Base-by-base conservation (phyloP, 257 asterid genomes). In the Prunella vulgaris region DNA sequence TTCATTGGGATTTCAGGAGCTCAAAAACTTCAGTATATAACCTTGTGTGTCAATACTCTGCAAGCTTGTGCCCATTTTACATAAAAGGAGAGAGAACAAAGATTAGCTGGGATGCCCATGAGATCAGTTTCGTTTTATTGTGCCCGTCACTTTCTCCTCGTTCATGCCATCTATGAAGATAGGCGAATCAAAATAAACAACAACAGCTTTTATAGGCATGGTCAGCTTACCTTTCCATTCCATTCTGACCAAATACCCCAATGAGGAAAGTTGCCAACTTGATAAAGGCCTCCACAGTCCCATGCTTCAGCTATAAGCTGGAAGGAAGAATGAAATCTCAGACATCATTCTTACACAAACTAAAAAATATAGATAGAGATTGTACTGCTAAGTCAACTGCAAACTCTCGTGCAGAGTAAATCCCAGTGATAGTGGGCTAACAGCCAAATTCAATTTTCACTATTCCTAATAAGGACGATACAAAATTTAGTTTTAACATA, bases 251-350 rank as follows among this genome's bases (percentile, higher is more conserved):
- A 94, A 71, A 87, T 72, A 72, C 99, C 96, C 96, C 96, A 91
- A 57, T 90, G 99, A 44, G 99, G 96, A 78, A 94, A 94, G 68
- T 18, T 63, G 58, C 99, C 99, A 54, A 94, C 97, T 85, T 94
- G 99, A 82, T 94, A 94, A 58, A 94, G 97, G 76, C 99, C 99
- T 70, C 97, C 99, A 78, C 99, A 94, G 78, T 94, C 99, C 99
- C 99, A 94, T 64, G 97, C 96, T 84, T 94, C 99, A 48, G 99
- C 99, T 74, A 94, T 84, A 67, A 94, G 99, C 99, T 94, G 77
- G 58, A 74, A 62, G 68, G 60, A 74, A 57, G 53, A 71, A 66
- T 64, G 22, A 73, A 24, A 17, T 38, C 38, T 28, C 60, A 27
- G 60, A 52, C 51, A 66, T 38, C 38, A 44, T 27, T 67, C 59